Evolutionary conservation across 1,284 basidiomycete genomes (phyloP).

Genomic region (Naganishia albida): DNA sequence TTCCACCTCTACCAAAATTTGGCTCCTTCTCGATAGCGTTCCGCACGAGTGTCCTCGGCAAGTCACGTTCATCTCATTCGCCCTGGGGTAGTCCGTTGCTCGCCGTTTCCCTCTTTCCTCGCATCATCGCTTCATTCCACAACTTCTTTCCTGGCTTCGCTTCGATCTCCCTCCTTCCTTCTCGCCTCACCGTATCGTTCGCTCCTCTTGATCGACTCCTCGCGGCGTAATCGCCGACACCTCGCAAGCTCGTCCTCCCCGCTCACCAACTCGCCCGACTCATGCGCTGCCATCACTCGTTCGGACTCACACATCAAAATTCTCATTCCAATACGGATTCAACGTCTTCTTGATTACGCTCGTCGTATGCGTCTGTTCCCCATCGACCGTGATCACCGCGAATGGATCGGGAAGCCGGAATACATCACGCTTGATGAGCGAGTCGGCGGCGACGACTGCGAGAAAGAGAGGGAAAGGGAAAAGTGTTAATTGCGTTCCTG

Average conservation of each 20-base stretch:
- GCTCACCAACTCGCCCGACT: too few relatives aligned
- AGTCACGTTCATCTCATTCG: not conserved
- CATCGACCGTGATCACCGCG: slow-evolving; percentile 90
- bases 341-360: slow-evolving; percentile 80
- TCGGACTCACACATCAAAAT: slow-evolving; percentile 73
- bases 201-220: not conserved
- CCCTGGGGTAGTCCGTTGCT: too few relatives aligned
- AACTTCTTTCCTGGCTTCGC: not conserved
- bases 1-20: too few relatives aligned
- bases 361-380: slow-evolving; percentile 89
- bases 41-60: too few relatives aligned
- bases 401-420: slow-evolving; percentile 91
- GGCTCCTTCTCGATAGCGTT: too few relatives aligned
- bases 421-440: slow-evolving; percentile 83
- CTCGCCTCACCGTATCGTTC: not conserved
- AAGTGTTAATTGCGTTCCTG: too few relatives aligned
- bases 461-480: not conserved
- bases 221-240: too few relatives aligned
- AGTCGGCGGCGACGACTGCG: slow-evolving; percentile 83
- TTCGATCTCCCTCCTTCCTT: not conserved
- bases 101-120: not conserved
- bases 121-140: too few relatives aligned
- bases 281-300: not conserved
- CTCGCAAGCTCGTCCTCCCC: too few relatives aligned
- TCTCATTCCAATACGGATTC: slow-evolving; percentile 93